Evolutionary conservation across 2,329 filamentous ascomycete genomes (phyloP).

Genomic region (Aspergillus fijiensis): DNA sequence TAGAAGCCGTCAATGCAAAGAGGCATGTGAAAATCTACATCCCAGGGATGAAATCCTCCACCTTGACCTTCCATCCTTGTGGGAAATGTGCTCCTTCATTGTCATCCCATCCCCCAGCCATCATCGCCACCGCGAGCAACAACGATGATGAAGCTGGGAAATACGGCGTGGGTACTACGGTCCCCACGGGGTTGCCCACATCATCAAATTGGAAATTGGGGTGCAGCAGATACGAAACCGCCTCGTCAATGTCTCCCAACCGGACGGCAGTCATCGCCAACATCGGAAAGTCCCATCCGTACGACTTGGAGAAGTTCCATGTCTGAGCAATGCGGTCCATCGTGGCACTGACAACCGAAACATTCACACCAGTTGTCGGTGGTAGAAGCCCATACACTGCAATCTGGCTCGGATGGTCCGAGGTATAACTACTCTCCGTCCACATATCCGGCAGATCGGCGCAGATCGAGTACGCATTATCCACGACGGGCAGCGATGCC

Average conservation of each 20-base stretch:
- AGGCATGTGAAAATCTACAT: too few species aligned
- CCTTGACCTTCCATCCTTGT: too few species aligned
- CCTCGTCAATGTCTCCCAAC: slow-evolving; percentile 45
- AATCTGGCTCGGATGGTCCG: slow-evolving; percentile 48
- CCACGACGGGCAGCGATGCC: slow-evolving; percentile 52
- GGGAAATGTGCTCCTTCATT: too few species aligned
- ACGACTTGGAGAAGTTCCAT: slow-evolving; percentile 46
- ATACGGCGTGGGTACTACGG: slow-evolving; percentile 57
- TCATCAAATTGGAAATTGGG: slow-evolving; percentile 56
- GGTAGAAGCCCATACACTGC: slow-evolving; percentile 50
- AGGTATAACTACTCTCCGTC: slow-evolving; percentile 36
- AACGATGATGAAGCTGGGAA: slow-evolving; percentile 54
- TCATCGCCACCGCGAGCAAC: slow-evolving; percentile 56
- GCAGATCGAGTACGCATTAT: slow-evolving; percentile 56
- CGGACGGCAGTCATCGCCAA: slow-evolving; percentile 49
- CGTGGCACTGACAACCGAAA: slow-evolving; percentile 37
- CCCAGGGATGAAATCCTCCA: too few species aligned
- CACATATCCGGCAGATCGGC: slow-evolving; percentile 52
- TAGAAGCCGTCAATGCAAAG: too few species aligned
- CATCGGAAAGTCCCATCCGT: slow-evolving; percentile 51
- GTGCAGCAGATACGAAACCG: slow-evolving; percentile 49
- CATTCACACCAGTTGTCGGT: slow-evolving; percentile 40
- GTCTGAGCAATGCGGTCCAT: slow-evolving; percentile 41
- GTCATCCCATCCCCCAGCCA: slow-evolving; percentile 57
- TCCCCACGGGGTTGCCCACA: slow-evolving; percentile 55